phyloP scores from a whole-genome alignment of 1,284 basidiomycete species.

The Ceratobasidium sp. region DNA sequence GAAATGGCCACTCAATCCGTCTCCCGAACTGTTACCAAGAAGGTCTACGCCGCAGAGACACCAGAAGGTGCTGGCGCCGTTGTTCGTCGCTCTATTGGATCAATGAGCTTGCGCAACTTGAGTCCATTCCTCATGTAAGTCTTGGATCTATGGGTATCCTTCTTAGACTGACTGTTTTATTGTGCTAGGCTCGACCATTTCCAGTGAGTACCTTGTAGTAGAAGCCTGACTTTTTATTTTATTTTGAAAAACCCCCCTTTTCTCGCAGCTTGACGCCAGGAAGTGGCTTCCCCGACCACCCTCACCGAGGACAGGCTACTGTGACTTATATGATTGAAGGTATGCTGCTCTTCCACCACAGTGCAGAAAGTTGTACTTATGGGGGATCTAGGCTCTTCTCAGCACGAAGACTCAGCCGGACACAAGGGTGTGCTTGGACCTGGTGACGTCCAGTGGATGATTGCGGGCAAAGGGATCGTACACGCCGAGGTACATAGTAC shows the following conservation, averaged over 20 bases:
- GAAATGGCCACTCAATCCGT: conserved; percentile 46
- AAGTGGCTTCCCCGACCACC: conserved; percentile 74
- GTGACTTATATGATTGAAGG: conserved; percentile 92
- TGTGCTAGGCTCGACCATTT: conserved; percentile 71
- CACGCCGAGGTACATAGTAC: conserved; percentile 68
- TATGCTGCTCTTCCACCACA: background rate
- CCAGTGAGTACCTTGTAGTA: conserved; percentile 69
- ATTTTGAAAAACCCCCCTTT: too few species aligned
- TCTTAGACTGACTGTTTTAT: background rate
- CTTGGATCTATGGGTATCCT: background rate
- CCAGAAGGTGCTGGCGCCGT: conserved; percentile 88
- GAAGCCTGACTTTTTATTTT: conserved; percentile 52
- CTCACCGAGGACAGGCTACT: conserved; percentile 88
- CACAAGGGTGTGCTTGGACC: conserved; percentile 75
- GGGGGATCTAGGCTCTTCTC: conserved; percentile 58
- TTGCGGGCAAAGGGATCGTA: conserved; percentile 73
- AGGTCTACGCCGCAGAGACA: conserved; percentile 81
- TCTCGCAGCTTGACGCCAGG: conserved; percentile 61
- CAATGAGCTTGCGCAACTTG: conserved; percentile 77
- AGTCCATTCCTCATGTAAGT: conserved; percentile 87
- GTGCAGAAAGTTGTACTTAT: background rate
- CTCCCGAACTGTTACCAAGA: conserved; percentile 78
- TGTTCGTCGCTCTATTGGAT: conserved; percentile 92
- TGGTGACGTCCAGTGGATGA: conserved; percentile 97
- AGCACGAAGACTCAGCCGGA: conserved; percentile 93